Evolutionary conservation across 768 basidiomycete species (phyloP).

Genomic region (Sistotremastrum suecicum): DNA sequence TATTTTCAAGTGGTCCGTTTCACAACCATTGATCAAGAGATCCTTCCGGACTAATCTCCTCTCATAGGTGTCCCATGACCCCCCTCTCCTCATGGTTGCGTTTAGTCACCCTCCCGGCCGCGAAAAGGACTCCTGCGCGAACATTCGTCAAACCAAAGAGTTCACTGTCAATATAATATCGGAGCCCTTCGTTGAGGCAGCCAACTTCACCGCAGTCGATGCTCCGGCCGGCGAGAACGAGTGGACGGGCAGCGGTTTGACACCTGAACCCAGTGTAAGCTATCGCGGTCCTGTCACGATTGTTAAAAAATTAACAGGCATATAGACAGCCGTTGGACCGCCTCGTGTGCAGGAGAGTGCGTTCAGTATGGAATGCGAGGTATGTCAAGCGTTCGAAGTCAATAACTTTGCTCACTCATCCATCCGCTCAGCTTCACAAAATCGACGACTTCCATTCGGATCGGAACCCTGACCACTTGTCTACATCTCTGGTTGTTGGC

Average conservation of each 20-base stretch:
- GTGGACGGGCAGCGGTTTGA: slow-evolving; percentile 49
- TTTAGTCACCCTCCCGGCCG: slow-evolving; percentile 30
- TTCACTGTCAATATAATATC: slow-evolving; percentile 66
- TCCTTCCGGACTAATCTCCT: background rate
- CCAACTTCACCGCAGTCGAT: slow-evolving; percentile 41
- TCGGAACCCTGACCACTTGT: slow-evolving; percentile 24
- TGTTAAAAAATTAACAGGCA: slow-evolving; percentile 4
- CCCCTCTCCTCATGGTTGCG: slow-evolving; percentile 51
- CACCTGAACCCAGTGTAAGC: slow-evolving; percentile 36
- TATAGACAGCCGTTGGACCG: slow-evolving; percentile 33
- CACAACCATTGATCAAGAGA: slow-evolving; percentile 5
- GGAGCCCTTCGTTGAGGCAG: slow-evolving; percentile 44
- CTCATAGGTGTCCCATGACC: slow-evolving; percentile 42
- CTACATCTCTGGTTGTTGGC: slow-evolving; percentile 31
- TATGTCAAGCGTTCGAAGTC: slow-evolving; percentile 17
- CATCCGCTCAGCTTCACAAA: slow-evolving; percentile 30
- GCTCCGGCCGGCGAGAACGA: slow-evolving; percentile 38
- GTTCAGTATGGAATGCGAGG: slow-evolving; percentile 49
- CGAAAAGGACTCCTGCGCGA: slow-evolving; percentile 49
- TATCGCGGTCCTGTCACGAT: background rate
- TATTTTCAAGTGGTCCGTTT: background rate
- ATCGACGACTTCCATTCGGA: slow-evolving; percentile 29
- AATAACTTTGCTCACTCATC: slow-evolving; percentile 7
- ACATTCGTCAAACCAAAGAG: slow-evolving; percentile 48
- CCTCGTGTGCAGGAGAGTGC: slow-evolving; percentile 43